Percentiles rank a stretch among this genome's conserved stretches.
These are phyloP conservation scores for Fomitopsis schrenkii DNA, from an alignment of 1,284 basidiomycete genomes.

Conservation along the genomic window DNA sequence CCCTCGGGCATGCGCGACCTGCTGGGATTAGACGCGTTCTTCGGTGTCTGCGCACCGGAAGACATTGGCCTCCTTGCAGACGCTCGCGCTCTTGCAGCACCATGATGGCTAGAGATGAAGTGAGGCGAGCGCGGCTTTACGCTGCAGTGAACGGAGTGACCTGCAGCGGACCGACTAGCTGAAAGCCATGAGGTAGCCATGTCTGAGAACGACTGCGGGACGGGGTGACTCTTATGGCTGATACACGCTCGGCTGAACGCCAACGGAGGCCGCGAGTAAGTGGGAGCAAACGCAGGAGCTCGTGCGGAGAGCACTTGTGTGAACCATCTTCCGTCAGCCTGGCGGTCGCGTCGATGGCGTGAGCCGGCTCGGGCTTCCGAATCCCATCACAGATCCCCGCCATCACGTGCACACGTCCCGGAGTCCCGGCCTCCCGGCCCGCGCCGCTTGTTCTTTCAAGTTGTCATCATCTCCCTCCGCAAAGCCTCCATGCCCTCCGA, in stretches of 20 bases:
- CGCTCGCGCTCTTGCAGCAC: neutral
- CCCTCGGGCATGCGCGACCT: neutral
- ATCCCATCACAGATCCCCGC: neutral
- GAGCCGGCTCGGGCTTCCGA: neutral
- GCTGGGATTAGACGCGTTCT: neutral
- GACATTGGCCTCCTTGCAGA: neutral
- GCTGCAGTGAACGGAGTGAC: neutral
- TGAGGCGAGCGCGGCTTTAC: neutral
- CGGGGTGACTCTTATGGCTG: neutral
- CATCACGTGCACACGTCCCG: neutral
- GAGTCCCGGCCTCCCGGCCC: neutral
- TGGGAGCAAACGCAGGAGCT: neutral
- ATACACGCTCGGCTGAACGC: neutral
- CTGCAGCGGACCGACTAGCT: neutral
- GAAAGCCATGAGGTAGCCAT: neutral
- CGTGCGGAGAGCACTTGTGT: neutral
- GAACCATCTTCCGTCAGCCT: neutral
- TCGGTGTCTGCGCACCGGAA: neutral
- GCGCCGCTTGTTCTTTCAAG: neutral
- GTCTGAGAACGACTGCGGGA: neutral
- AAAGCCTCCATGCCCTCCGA: constrained; percentile 1
- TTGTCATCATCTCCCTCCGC: neutral
- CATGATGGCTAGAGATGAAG: neutral
- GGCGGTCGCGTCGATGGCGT: neutral
- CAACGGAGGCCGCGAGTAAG: neutral